These are phyloP conservation scores for Larix sibirica DNA, from an alignment of 83 land plant genomes.

Conservation along the genomic window DNA sequence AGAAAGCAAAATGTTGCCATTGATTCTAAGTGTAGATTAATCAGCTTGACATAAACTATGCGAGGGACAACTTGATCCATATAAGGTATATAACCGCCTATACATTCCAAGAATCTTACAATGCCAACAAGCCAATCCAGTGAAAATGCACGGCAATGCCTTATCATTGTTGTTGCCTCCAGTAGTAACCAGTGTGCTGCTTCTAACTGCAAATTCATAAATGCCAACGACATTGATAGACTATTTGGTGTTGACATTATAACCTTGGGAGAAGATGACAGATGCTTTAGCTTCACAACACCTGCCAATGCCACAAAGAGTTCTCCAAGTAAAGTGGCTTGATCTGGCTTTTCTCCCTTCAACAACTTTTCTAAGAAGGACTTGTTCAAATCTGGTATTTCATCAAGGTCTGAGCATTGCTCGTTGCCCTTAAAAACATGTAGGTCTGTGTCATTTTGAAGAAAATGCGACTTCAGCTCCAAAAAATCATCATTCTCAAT, in stretches of 20 bases:
- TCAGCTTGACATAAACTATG: conserved; percentile 30
- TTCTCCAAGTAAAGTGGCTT: conserved; percentile 37
- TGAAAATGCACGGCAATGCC: conserved; percentile 26
- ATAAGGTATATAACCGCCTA: conserved; percentile 37
- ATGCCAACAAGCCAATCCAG: conserved; percentile 54
- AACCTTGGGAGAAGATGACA: conserved; percentile 13
- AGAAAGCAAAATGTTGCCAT: conserved; percentile 47
- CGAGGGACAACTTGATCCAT: conserved; percentile 25
- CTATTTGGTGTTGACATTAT: background rate
- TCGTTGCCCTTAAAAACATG: conserved; percentile 13
- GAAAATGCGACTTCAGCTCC: background rate
- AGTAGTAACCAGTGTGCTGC: conserved; percentile 33
- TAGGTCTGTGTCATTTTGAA: background rate
- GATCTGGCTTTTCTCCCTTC: conserved; percentile 34
- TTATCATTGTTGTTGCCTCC: conserved; percentile 28
- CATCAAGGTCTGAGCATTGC: conserved; percentile 3
- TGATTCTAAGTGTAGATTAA: conserved; percentile 40
- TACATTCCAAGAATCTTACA: conserved; percentile 47
- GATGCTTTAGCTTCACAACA: conserved; percentile 34
- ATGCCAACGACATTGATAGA: conserved; percentile 4
- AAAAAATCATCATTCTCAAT: background rate
- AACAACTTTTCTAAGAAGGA: conserved; percentile 34
- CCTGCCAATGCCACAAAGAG: conserved; percentile 50
- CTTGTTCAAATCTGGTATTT: conserved; percentile 20
- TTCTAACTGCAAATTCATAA: conserved; percentile 19